These are phyloP conservation scores for Monilinia laxa DNA, from an alignment of 2,329 filamentous ascomycete species.

Conservation along the genomic window DNA sequence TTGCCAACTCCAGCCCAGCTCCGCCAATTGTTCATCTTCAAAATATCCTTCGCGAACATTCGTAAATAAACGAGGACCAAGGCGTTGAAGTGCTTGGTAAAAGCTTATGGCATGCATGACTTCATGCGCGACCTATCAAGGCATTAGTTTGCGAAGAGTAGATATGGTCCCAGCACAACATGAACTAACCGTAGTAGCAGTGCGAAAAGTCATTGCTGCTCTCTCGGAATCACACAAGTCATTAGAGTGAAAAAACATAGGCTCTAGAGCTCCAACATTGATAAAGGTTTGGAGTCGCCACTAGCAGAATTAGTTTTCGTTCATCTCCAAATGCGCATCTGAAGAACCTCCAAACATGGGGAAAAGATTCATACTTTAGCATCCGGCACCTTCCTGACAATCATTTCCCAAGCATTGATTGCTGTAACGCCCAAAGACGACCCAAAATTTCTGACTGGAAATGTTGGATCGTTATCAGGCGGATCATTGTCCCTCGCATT, in stretches of 20 bases:
- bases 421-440: background rate
- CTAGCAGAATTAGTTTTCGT: background rate
- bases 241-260: background rate
- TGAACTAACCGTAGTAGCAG: slow-evolving; percentile 7
- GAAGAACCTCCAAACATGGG: background rate
- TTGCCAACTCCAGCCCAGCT: slow-evolving; percentile 19
- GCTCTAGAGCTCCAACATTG: background rate
- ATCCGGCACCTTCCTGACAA: background rate
- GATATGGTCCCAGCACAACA: background rate
- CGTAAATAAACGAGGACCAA: background rate
- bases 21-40: slow-evolving; percentile 3
- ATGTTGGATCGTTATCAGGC: background rate
- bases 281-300: slow-evolving; percentile 9
- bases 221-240: slow-evolving; percentile 2
- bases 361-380: background rate
- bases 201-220: background rate
- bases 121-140: slow-evolving; percentile 5
- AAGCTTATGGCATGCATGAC: slow-evolving; percentile 12
- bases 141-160: background rate
- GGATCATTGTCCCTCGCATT: slow-evolving; percentile 2
- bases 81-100: slow-evolving; percentile 13
- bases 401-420: slow-evolving; percentile 8
- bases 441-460: background rate
- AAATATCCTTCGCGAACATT: slow-evolving; percentile 10
- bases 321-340: background rate